phyloP scores from a whole-genome alignment of 2,329 filamentous ascomycete genomes.

The Penicillium italicum region DNA sequence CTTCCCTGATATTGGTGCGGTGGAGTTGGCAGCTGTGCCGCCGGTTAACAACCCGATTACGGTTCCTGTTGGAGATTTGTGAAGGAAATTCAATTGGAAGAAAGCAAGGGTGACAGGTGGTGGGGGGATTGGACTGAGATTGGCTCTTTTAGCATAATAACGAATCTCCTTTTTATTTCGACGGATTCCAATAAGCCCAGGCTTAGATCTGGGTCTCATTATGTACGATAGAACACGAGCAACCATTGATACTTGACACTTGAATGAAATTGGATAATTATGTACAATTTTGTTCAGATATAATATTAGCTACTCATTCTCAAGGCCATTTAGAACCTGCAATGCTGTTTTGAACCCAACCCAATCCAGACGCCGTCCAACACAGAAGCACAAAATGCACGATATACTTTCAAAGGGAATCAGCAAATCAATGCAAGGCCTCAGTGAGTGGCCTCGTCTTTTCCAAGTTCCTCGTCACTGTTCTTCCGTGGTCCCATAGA shows the following conservation, averaged over 20 bases:
- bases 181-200: neutral
- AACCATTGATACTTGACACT: neutral
- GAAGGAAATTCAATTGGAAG: neutral
- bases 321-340: neutral
- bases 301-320: neutral
- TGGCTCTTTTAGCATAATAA: neutral
- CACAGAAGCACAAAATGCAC: conserved; percentile 2
- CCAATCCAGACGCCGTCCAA: conserved; percentile 5
- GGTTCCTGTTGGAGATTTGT: conserved; percentile 6
- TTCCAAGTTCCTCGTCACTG: conserved; percentile 31
- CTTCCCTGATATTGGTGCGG: conserved; percentile 38
- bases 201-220: neutral
- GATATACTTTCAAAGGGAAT: neutral
- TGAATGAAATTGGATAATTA: neutral
- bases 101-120: neutral
- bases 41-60: conserved; percentile 29
- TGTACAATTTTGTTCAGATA: conserved; percentile 1
- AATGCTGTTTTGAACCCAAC: neutral
- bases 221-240: conserved; percentile 3
- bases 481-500: conserved; percentile 29
- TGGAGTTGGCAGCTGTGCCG: conserved; percentile 26
- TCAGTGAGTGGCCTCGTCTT: conserved; percentile 13
- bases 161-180: conserved; percentile 4
- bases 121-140: neutral
- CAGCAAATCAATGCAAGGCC: neutral